Base-by-base conservation (phyloP, 306 rosid genomes). In the Citrullus mucosospermus region DNA sequence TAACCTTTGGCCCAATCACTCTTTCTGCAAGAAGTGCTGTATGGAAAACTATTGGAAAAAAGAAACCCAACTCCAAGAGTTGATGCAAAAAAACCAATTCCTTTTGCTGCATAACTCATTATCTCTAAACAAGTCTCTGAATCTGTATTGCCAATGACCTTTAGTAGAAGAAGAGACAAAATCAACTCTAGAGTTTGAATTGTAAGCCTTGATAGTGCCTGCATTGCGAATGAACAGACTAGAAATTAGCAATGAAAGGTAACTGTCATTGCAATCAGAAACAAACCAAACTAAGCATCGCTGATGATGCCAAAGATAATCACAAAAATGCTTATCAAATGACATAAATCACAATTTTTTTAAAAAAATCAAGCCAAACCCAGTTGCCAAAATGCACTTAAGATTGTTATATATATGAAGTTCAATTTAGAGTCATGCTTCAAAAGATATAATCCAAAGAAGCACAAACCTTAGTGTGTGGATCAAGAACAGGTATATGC, bases 51-150 rank as follows among this genome's bases (percentile, higher is more conserved):
- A 91, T 62, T 61, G 90, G 90, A 72, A 32, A 82, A 60, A 36
- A 93, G 89, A 83, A 88, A 79, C 83, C 91, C 94, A 60, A 89
- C 82, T 85, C 97, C 97, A 58, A 88, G 54, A 22, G 86, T 85
- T 51, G 93, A 85, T 77, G 91, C 88, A 80, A 89, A 82, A 58
- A 58, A 89, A 46, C 94, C 93, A 90, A 86, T 79, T 91, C 85
- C 94, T 89, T 41, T 76, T 76, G 36, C 71, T 81, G 6, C 80
- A 70, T 61, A 78, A 75, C 56, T 78, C 54, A 82, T 84, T 69
- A 16, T 39, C 75, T 80, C 79, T 58, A 76, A 90, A 89, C 82
- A 91, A 85, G 73, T 76, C 78, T 25, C 68, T n/a, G 81, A 84
- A 82, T 43, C 84, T 82, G 67, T 85, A 82, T 88, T 91, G 38